A percentile compares a stretch with the other conserved stretches of the same genome.
These are phyloP conservation scores for Phaeosphaeriaceae sp. DNA, from an alignment of 2,329 filamentous ascomycete genomes.

Conservation along the genomic window DNA sequence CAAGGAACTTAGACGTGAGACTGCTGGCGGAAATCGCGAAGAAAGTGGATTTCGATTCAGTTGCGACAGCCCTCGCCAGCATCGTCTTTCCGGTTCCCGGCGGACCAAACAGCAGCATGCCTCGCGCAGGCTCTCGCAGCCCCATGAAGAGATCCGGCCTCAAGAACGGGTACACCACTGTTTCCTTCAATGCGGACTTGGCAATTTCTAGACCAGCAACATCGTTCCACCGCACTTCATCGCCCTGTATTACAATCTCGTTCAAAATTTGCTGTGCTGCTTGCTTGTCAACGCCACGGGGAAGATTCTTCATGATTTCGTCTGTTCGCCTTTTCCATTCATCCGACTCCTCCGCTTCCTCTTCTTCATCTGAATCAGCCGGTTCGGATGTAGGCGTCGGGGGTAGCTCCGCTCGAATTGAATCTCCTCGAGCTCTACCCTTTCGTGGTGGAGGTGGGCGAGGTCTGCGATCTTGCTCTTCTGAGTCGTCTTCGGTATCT, in stretches of 20 bases:
- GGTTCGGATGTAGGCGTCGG: constrained; percentile 42
- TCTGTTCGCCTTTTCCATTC: constrained; percentile 46
- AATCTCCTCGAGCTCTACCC: constrained; percentile 36
- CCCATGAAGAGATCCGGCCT: constrained; percentile 96
- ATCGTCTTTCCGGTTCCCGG: constrained; percentile 99
- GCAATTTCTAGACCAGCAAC: constrained; percentile 90
- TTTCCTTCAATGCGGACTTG: constrained; percentile 91
- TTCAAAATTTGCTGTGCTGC: constrained; percentile 93
- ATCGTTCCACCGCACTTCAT: constrained; percentile 94
- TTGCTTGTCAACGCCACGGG: constrained; percentile 79
- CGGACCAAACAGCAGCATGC: constrained; percentile 95
- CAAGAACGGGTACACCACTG: constrained; percentile 95
- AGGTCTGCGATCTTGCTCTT: constrained; percentile 23
- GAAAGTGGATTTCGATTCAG: constrained; percentile 92
- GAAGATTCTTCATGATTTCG: constrained; percentile 75
- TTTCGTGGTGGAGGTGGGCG: constrained; percentile 35
- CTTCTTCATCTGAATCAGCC: constrained; percentile 26
- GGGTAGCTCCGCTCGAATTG: constrained; percentile 41
- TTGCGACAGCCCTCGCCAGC: constrained; percentile 92
- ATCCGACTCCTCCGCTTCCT: constrained; percentile 35
- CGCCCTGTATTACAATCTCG: constrained; percentile 92
- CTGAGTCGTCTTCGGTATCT: constrained; percentile 18
- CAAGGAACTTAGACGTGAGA: constrained; percentile 93
- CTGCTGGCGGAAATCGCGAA: constrained; percentile 97
- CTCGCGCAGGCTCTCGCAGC: constrained; percentile 88